phyloP scores from a whole-genome alignment of 805 yeast genomes.

The Nakazawaea anatomiae region DNA sequence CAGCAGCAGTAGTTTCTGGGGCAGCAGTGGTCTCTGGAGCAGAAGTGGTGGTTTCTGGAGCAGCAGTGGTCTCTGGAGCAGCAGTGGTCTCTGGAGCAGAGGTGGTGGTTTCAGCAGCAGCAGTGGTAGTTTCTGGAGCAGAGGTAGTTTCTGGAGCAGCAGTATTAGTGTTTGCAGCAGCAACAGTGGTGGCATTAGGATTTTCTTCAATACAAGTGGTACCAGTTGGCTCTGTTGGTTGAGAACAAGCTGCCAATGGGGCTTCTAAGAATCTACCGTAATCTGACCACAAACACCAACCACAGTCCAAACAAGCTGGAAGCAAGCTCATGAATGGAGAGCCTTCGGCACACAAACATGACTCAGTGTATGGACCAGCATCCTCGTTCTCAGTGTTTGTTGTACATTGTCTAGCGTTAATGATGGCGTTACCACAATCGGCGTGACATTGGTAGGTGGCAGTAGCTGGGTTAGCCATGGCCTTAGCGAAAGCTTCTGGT shows the following conservation, averaged over 20 bases:
- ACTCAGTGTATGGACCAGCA: conserved; percentile 23
- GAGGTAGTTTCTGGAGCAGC: conserved; percentile 10
- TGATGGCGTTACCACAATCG: conserved; percentile 27
- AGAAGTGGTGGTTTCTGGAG: conserved; percentile 19
- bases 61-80: conserved; percentile 10
- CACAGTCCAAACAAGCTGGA: conserved; percentile 28
- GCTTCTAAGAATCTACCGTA: conserved; percentile 6
- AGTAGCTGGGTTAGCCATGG: conserved; percentile 23
- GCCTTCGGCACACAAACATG: conserved; percentile 26
- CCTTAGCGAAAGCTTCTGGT: conserved; percentile 23
- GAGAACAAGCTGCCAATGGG: conserved; percentile 26
- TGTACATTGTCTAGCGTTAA: conserved; percentile 24
- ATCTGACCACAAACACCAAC: conserved; percentile 11
- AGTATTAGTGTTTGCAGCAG: conserved; percentile 14
- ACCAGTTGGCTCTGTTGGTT: conserved; percentile 32
- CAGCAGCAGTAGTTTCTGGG: conserved; percentile 13
- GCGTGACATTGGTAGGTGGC: conserved; percentile 28
- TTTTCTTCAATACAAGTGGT: conserved; percentile 14
- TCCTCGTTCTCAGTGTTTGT: conserved; percentile 14
- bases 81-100: conserved; percentile 11
- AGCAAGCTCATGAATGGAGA: conserved; percentile 22
- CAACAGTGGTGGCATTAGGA: not conserved
- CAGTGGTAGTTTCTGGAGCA: conserved; percentile 13
- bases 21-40: conserved; percentile 24
- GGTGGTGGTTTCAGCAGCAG: conserved; percentile 12